Percentiles rank a stretch among this genome's conserved stretches.
phyloP scores from a whole-genome alignment of 345 rosid genomes.

The Arabis hirsuta region DNA sequence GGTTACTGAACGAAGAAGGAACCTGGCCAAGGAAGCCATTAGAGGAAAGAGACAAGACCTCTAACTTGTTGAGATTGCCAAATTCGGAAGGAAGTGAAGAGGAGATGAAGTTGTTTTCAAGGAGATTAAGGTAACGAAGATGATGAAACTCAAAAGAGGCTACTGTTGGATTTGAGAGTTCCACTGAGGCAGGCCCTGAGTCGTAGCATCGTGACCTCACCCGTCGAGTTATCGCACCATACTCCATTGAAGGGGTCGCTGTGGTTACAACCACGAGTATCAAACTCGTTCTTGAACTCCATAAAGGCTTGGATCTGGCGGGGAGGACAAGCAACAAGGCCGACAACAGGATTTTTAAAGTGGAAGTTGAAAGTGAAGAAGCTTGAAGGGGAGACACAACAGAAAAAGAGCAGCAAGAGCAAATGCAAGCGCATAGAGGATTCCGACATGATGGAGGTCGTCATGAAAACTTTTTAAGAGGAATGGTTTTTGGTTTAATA shows the following conservation, averaged over 20 bases:
- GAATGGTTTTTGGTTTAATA: too few relatives aligned
- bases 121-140: constrained; percentile 14
- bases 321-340: too few relatives aligned
- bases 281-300: constrained; percentile 28
- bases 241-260: neutral
- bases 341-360: too few relatives aligned
- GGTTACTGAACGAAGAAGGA: constrained; percentile 26
- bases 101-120: constrained; percentile 19
- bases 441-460: too few relatives aligned
- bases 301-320: neutral
- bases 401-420: too few relatives aligned
- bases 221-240: constrained; percentile 12
- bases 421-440: too few relatives aligned
- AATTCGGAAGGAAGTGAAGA: constrained; percentile 28
- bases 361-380: too few relatives aligned
- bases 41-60: constrained; percentile 27
- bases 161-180: constrained; percentile 27
- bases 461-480: too few relatives aligned
- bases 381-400: too few relatives aligned
- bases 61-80: constrained; percentile 14
- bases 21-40: constrained; percentile 17
- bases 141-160: constrained; percentile 18
- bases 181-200: constrained; percentile 12
- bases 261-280: constrained; percentile 1
- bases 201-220: neutral